Percentiles rank a stretch among this genome's conserved stretches.
Conservation (phyloP, 176 grass and related monocot genomes). For the Triticum aestivum region DNA sequence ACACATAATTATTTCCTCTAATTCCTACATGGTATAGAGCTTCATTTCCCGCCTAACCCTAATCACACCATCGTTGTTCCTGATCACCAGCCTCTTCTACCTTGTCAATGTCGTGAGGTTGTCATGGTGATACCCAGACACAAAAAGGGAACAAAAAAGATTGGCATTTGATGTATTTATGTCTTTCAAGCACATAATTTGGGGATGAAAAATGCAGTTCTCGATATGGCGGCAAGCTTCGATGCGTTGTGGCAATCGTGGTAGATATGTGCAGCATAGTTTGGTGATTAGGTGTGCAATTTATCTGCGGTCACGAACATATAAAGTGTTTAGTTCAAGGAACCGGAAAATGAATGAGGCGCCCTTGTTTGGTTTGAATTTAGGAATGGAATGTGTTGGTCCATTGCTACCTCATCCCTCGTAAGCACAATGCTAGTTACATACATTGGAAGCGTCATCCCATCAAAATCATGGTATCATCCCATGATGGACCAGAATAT, state of each 20-base stretch:
- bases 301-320: not conserved
- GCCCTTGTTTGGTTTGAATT: not conserved
- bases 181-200: not conserved
- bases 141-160: not conserved
- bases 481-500: not conserved
- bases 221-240: not conserved
- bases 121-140: not conserved
- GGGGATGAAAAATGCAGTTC: not conserved
- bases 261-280: not conserved
- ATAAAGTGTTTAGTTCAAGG: too few relatives aligned
- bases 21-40: not conserved
- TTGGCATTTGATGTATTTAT: not conserved
- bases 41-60: not conserved
- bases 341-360: too few relatives aligned
- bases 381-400: not conserved
- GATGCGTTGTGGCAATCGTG: not conserved
- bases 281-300: not conserved
- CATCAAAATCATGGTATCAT: slow-evolving; percentile 16
- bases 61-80: not conserved
- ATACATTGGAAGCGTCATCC: not conserved
- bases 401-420: not conserved
- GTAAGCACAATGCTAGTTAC: not conserved
- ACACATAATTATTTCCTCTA: slow-evolving; percentile 1
- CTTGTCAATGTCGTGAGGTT: not conserved
- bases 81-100: not conserved